A percentile compares a stretch with the other conserved stretches of the same genome.
phyloP scores from a whole-genome alignment of 768 basidiomycete species.

The Tulasnella sp. region DNA sequence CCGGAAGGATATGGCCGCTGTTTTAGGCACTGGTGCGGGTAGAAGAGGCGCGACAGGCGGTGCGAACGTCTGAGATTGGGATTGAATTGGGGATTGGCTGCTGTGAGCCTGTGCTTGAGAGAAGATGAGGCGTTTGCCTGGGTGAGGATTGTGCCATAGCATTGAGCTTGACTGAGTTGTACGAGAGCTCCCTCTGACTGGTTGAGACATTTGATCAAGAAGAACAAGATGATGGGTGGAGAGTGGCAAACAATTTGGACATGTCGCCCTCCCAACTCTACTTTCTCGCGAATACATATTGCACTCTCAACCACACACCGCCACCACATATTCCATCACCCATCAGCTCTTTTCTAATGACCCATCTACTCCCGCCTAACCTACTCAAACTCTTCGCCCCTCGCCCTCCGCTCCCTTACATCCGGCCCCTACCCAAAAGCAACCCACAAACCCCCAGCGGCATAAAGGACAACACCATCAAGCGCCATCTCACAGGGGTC shows the following conservation, averaged over 20 bases:
- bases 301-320: not conserved
- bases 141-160: no score
- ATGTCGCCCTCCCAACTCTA: not conserved
- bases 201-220: no score
- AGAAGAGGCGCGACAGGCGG: not conserved
- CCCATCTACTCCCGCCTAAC: slow-evolving; percentile 88
- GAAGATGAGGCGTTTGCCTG: no score
- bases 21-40: not conserved
- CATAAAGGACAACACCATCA: slow-evolving; percentile 49
- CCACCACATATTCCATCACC: not conserved
- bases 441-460: no score
- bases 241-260: not conserved
- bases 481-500: slow-evolving; percentile 67
- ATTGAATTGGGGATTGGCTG: no score
- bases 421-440: slow-evolving; percentile 75
- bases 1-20: not conserved
- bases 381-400: slow-evolving; percentile 94
- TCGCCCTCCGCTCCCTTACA: slow-evolving; percentile 77
- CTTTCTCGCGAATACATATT: not conserved
- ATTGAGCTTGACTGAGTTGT: no score
- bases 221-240: no score
- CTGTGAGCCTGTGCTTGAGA: no score
- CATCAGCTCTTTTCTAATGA: slow-evolving; percentile 26
- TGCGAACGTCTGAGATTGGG: no score
- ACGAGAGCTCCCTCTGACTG: no score